Conservation (phyloP, 2,329 filamentous ascomycete genomes). For the Exserohilum rostratum region DNA sequence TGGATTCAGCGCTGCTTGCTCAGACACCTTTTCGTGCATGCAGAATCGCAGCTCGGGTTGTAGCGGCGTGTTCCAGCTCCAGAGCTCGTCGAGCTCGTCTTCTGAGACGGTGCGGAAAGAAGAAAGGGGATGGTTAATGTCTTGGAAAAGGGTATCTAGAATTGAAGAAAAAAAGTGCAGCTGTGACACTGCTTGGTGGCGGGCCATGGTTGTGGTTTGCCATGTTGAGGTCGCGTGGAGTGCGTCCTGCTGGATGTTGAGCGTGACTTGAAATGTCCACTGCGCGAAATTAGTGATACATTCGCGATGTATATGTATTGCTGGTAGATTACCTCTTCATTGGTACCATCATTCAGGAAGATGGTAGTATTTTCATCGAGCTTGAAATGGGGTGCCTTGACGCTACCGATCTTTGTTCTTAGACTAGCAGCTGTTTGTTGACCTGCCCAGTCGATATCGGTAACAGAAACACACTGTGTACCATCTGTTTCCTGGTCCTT, state of each 20-base stretch:
- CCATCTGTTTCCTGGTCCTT: slow-evolving; percentile 16
- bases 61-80: slow-evolving; percentile 56
- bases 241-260: slow-evolving; percentile 30
- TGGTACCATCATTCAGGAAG: slow-evolving; percentile 37
- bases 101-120: slow-evolving; percentile 26
- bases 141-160: slow-evolving; percentile 45
- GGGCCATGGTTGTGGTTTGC: slow-evolving; percentile 50
- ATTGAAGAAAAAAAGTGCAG: slow-evolving; percentile 51
- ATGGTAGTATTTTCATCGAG: slow-evolving; percentile 16
- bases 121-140: slow-evolving; percentile 20
- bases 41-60: slow-evolving; percentile 53
- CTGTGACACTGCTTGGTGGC: slow-evolving; percentile 52
- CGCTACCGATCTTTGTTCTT: slow-evolving; percentile 17
- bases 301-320: not conserved
- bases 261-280: slow-evolving; percentile 39
- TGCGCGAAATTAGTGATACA: slow-evolving; percentile 13
- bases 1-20: slow-evolving; percentile 44
- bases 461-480: slow-evolving; percentile 24
- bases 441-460: slow-evolving; percentile 24
- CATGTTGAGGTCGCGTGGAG: slow-evolving; percentile 52
- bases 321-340: slow-evolving; percentile 32
- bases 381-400: slow-evolving; percentile 20
- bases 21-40: slow-evolving; percentile 56
- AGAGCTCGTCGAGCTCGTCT: slow-evolving; percentile 55
- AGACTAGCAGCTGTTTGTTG: slow-evolving; percentile 23